Evolutionary conservation across 305 asterid species (phyloP), one percentile per base, ranked within the genome.

Genomic region (Lippia alba): DNA sequence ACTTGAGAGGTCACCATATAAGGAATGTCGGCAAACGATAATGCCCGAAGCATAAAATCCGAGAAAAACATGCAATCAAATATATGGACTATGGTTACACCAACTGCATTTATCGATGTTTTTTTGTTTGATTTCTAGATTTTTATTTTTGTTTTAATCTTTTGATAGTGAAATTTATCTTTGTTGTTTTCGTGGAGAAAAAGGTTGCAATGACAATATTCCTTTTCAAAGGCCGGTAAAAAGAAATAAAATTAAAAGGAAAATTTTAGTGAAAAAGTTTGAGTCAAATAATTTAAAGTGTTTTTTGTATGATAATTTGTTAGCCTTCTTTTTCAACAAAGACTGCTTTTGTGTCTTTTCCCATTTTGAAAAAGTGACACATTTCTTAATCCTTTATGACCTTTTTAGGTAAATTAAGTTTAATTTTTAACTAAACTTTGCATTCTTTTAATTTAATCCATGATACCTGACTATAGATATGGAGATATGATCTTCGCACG

Each of bases 241-340:
- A 2, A 55, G 12, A 17, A 15, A 55, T 4, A 32, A 14, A 39
- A 60, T 24, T 24, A 56, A 19, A 5, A 19, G 18, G 45, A 39
- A 56, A 41, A 62, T 18, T 59, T 61, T 2, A 9, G 4, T 45
- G 3, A 48, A n/a, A 9, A 3, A 9, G n/a, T 24, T 16, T 16
- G 3, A 15, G 64, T 41, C 53, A 24, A 55, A 40, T 66, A 60
- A 66, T 39, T 24, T 61, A 36, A 36, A 36, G 41, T 36, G 30
- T 24, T 17, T 11, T 14, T 45, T 45, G 49, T 41, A 19, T 67
- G 51, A 67, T 61, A 68, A 56, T 67, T 48, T 50, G 40, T 58
- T 0, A 61, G 41, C 24, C 53, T 32, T 68, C 56, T 61, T 69
- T 81, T 82, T 81, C 86, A 75, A 73, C 81, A 76, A 82, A 78